Evolutionary conservation across 2,329 filamentous ascomycete species (phyloP).

Genomic region (Dactylellina haptotyla): DNA sequence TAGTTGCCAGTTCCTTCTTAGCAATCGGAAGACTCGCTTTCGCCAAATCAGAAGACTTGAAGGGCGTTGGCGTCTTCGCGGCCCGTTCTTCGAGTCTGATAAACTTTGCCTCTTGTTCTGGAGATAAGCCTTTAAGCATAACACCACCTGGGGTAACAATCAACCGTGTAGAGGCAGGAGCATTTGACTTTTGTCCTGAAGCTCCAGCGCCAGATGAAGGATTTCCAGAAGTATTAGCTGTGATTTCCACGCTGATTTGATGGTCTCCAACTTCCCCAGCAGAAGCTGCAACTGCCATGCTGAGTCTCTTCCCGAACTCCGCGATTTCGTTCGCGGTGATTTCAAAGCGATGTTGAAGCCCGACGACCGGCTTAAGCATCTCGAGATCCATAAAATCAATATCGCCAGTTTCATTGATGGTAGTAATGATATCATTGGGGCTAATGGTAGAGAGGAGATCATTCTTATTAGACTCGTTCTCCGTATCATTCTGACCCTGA

Average conservation of each 20-base stretch:
- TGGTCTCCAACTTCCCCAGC: conserved; percentile 49
- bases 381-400: conserved; percentile 61
- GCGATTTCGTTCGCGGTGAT: conserved; percentile 59
- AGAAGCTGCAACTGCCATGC: conserved; percentile 47
- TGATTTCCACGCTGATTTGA: conserved; percentile 47
- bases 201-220: not conserved
- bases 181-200: not conserved
- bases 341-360: conserved; percentile 57
- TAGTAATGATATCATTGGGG: conserved; percentile 61
- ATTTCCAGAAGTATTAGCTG: conserved; percentile 18
- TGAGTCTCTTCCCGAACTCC: conserved; percentile 53
- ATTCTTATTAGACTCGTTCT: conserved; percentile 54
- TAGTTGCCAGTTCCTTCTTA: conserved; percentile 46
- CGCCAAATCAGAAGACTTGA: conserved; percentile 35
- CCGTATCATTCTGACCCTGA: conserved; percentile 30
- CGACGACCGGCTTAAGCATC: conserved; percentile 62
- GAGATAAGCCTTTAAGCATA: conserved; percentile 76
- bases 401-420: conserved; percentile 61
- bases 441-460: conserved; percentile 56
- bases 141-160: conserved; percentile 80
- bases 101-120: conserved; percentile 76
- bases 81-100: conserved; percentile 72
- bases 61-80: conserved; percentile 29
- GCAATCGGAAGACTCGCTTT: conserved; percentile 28
- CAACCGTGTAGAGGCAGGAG: conserved; percentile 65